Conservation (phyloP, 495 filamentous ascomycete species). For the Talaromyces borbonicus region DNA sequence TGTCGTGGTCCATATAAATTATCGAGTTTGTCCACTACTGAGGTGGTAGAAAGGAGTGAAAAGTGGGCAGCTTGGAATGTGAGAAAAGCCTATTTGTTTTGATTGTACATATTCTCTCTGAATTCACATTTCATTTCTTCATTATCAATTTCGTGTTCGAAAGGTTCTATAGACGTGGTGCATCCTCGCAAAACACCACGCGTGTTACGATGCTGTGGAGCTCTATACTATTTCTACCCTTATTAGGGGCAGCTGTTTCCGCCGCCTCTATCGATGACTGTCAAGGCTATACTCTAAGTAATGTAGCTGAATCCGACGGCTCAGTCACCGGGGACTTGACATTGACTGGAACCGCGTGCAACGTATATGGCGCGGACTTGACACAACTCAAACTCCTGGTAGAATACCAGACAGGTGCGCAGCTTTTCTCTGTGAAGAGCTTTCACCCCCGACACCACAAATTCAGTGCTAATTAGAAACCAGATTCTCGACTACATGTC, state of each 20-base stretch:
- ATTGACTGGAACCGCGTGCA: slow-evolving; percentile 40
- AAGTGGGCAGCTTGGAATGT: slow-evolving; percentile 1
- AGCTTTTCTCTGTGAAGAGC: neutral
- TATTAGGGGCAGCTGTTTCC: slow-evolving; percentile 6
- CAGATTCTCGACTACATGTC: slow-evolving; percentile 73
- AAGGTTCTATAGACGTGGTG: neutral
- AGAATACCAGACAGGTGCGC: slow-evolving; percentile 34
- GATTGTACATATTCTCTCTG: neutral
- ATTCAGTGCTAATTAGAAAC: neutral
- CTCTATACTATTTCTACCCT: neutral
- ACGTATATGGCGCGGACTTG: slow-evolving; percentile 46
- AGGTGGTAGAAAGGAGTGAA: too few species aligned
- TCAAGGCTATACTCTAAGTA: slow-evolving; percentile 41
- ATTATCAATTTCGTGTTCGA: too few species aligned
- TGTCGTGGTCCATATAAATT: neutral
- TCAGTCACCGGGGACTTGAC: slow-evolving; percentile 39
- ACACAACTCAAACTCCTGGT: slow-evolving; percentile 36
- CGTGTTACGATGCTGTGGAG: neutral
- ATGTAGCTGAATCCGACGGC: slow-evolving; percentile 25
- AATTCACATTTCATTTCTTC: neutral
- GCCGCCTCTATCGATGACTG: slow-evolving; percentile 16
- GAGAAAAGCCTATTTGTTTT: neutral
- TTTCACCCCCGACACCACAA: too few species aligned
- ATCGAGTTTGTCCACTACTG: neutral
- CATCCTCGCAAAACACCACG: neutral